Evolutionary conservation across 306 rosid species (phyloP).

Genomic region (Dalbergia cultrata): DNA sequence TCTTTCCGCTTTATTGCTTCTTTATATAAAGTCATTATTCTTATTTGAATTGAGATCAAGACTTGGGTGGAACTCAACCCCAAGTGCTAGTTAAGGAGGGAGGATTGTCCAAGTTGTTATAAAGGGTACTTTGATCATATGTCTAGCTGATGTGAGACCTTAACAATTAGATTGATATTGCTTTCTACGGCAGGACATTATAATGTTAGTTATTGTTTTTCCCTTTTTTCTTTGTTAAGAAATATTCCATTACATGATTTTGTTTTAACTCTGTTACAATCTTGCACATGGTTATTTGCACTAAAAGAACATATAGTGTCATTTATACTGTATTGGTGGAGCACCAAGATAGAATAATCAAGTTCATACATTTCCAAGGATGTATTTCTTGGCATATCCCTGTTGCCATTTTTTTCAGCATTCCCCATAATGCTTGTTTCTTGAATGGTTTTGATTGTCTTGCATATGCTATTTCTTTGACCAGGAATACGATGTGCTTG

Average conservation of each 20-base stretch:
- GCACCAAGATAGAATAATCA: conserved; percentile 28
- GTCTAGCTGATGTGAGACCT: background rate
- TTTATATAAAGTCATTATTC: conserved; percentile 31
- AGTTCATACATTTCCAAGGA: conserved; percentile 27
- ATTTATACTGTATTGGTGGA: conserved; percentile 22
- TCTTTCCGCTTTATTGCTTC: conserved; percentile 27
- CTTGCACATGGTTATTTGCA: conserved; percentile 33
- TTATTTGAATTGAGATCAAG: background rate
- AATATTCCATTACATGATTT: conserved; percentile 24
- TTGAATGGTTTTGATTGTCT: conserved; percentile 42
- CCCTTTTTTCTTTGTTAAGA: background rate
- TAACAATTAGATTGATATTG: too few species aligned
- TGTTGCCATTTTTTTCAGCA: conserved; percentile 2
- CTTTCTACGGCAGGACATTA: too few species aligned
- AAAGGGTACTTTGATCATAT: background rate
- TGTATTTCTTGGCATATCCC: conserved; percentile 33
- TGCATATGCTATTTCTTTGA: conserved; percentile 43
- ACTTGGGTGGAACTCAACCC: background rate
- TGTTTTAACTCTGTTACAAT: background rate
- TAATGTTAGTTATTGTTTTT: too few species aligned
- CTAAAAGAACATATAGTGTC: conserved; percentile 6
- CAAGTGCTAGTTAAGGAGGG: background rate
- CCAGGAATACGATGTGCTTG: conserved; percentile 92
- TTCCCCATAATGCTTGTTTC: conserved; percentile 11
- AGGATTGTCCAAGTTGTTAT: background rate